Evolutionary conservation across 1,284 basidiomycete genomes (phyloP).

Genomic region (Anthracocystis panici-leucophaei): DNA sequence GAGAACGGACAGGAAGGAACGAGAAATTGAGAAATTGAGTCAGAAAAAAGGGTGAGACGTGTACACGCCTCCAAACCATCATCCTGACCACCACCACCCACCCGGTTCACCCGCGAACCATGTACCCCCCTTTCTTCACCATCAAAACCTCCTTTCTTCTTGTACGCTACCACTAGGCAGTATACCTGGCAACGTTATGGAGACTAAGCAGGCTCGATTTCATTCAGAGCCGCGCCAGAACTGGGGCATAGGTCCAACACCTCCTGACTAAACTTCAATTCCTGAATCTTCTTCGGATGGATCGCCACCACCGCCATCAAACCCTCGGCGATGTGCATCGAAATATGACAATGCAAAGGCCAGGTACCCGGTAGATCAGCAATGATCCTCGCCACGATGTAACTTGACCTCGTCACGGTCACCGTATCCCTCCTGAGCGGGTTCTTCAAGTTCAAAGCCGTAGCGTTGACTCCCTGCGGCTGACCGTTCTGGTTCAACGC

Average conservation of each 20-base stretch:
- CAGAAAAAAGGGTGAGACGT: too few species aligned
- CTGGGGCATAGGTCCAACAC: constrained; percentile 50
- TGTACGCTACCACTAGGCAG: too few species aligned
- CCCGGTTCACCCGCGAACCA: too few species aligned
- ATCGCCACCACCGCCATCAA: constrained; percentile 60
- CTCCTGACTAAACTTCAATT: constrained; percentile 37
- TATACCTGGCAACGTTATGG: too few species aligned
- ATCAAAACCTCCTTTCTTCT: too few species aligned
- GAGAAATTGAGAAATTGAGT: too few species aligned
- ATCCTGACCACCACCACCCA: too few species aligned
- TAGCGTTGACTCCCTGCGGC: constrained; percentile 4
- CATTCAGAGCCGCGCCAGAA: constrained; percentile 15
- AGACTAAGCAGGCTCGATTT: constrained; percentile 28
- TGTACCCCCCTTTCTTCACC: too few species aligned
- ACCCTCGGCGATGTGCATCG: constrained; percentile 55
- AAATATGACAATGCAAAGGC: constrained; percentile 61
- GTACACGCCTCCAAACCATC: too few species aligned
- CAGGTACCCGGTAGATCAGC: constrained; percentile 54
- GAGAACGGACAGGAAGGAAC: too few species aligned
- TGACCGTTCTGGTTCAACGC: constrained; percentile 20
- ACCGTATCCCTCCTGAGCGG: constrained; percentile 70
- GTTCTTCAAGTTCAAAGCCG: constrained; percentile 62
- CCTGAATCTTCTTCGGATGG: constrained; percentile 54
- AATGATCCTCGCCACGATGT: constrained; percentile 60
- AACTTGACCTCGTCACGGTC: constrained; percentile 53